Percentiles rank a stretch among this genome's conserved stretches.
phyloP scores from a whole-genome alignment of 345 rosid genomes.

The Geranium brycei region DNA sequence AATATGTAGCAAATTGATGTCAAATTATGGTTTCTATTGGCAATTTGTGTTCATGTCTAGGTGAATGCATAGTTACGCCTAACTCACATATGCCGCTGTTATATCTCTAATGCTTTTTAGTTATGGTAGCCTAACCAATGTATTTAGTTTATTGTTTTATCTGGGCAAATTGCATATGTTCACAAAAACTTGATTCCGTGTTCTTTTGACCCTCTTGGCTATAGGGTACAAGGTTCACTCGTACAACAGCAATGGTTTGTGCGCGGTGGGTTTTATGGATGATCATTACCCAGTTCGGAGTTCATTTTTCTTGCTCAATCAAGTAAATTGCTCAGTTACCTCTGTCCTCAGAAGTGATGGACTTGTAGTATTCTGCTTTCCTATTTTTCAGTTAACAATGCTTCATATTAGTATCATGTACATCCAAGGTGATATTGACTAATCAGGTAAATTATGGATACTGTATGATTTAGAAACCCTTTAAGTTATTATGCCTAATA shows the following conservation, averaged over 20 bases:
- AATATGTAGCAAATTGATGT: no score
- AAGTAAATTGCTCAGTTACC: constrained; percentile 26
- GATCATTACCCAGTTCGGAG: constrained; percentile 92
- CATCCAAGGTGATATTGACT: not conserved
- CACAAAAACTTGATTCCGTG: not conserved
- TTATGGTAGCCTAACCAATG: no score
- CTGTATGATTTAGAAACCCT: not conserved
- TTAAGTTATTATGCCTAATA: not conserved
- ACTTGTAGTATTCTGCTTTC: not conserved
- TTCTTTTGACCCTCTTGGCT: constrained; percentile 3
- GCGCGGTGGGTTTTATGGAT: constrained; percentile 85
- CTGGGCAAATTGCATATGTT: not conserved
- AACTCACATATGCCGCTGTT: no score
- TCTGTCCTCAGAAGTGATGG: not conserved
- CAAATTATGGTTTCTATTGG: no score
- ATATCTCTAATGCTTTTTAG: no score
- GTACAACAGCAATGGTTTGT: constrained; percentile 80
- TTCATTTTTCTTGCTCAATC: constrained; percentile 75
- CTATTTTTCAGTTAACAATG: not conserved
- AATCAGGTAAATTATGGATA: not conserved
- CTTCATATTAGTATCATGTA: not conserved
- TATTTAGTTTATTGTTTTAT: no score
- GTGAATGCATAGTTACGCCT: no score
- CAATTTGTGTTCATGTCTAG: no score
- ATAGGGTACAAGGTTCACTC: constrained; percentile 90